Conservation (phyloP, 1,284 basidiomycete species). For the Ustilago lituana region DNA sequence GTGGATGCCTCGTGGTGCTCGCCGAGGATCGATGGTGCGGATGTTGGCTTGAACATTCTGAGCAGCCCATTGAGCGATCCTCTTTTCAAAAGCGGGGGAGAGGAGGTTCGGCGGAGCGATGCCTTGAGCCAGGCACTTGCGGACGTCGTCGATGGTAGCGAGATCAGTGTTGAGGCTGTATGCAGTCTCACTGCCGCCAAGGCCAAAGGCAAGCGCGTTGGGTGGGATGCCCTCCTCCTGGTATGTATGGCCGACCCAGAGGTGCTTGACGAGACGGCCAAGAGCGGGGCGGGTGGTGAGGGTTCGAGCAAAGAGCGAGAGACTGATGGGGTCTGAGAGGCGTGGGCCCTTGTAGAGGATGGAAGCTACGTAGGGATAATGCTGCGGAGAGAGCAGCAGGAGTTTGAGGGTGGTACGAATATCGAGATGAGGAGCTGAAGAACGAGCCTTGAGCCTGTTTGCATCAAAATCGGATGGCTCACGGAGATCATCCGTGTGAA, state of each 20-base stretch:
- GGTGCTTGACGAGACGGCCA: slow-evolving; percentile 47
- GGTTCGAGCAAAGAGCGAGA: slow-evolving; percentile 45
- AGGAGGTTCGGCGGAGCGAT: slow-evolving; percentile 39
- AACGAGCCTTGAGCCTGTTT: slow-evolving; percentile 40
- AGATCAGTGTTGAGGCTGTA: slow-evolving; percentile 47
- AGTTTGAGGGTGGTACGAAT: slow-evolving; percentile 45
- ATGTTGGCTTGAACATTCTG: slow-evolving; percentile 48
- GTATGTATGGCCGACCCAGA: slow-evolving; percentile 54
- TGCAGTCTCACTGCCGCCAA: slow-evolving; percentile 34
- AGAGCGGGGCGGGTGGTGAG: slow-evolving; percentile 47
- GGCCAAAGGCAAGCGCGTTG: slow-evolving; percentile 37
- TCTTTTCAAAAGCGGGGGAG: slow-evolving; percentile 44
- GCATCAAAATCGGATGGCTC: slow-evolving; percentile 39
- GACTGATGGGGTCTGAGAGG: slow-evolving; percentile 47
- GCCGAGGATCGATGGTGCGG: slow-evolving; percentile 40
- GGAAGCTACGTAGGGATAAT: slow-evolving; percentile 48
- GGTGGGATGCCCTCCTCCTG: slow-evolving; percentile 40
- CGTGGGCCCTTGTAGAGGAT: slow-evolving; percentile 51
- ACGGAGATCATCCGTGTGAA: slow-evolving; percentile 28
- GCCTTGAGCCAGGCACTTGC: slow-evolving; percentile 30
- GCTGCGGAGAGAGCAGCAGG: slow-evolving; percentile 46
- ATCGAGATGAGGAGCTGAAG: slow-evolving; percentile 45
- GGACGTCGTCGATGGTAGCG: slow-evolving; percentile 37
- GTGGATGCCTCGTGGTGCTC: slow-evolving; percentile 45
- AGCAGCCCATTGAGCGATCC: slow-evolving; percentile 47